Evolutionary conservation across 2,329 filamentous ascomycete species (phyloP).

Genomic region (Emmonsiellopsis sp.): DNA sequence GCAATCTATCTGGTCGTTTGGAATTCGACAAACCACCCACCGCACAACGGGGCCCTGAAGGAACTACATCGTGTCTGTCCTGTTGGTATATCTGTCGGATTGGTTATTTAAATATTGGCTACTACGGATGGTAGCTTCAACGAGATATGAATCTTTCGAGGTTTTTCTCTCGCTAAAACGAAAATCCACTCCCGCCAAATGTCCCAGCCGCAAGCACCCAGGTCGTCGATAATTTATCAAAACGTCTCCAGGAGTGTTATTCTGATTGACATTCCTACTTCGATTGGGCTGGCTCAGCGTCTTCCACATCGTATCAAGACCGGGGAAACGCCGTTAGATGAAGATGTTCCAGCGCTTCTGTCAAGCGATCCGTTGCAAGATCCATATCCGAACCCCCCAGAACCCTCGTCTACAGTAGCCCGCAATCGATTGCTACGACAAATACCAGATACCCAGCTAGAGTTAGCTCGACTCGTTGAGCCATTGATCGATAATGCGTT

Average conservation of each 20-base stretch:
- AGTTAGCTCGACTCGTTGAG: constrained; percentile 18
- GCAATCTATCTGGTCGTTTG: too few species aligned
- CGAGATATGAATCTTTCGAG: too few species aligned
- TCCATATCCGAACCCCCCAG: constrained; percentile 40
- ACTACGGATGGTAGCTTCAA: too few species aligned
- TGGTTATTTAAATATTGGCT: too few species aligned
- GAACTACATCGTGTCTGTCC: too few species aligned
- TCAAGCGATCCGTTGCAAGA: constrained; percentile 36
- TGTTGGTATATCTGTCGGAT: too few species aligned
- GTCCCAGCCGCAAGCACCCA: not conserved
- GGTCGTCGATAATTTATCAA: constrained; percentile 41
- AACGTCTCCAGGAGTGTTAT: constrained; percentile 36
- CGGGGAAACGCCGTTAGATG: constrained; percentile 9
- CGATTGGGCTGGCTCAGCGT: constrained; percentile 46
- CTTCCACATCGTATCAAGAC: constrained; percentile 13
- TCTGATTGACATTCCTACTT: constrained; percentile 49
- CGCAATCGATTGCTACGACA: constrained; percentile 29
- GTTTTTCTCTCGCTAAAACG: too few species aligned
- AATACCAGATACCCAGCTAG: constrained; percentile 24
- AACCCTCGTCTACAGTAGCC: constrained; percentile 42
- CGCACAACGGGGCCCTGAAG: too few species aligned
- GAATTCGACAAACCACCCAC: too few species aligned
- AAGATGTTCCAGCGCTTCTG: constrained; percentile 22
- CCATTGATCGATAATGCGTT: constrained; percentile 30
- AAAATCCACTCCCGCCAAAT: not conserved